A percentile compares a stretch with the other conserved stretches of the same genome.
These are phyloP conservation scores for Zopfochytrium polystomum DNA, from an alignment of 371 early-diverging fungal genomes.

Conservation along the genomic window DNA sequence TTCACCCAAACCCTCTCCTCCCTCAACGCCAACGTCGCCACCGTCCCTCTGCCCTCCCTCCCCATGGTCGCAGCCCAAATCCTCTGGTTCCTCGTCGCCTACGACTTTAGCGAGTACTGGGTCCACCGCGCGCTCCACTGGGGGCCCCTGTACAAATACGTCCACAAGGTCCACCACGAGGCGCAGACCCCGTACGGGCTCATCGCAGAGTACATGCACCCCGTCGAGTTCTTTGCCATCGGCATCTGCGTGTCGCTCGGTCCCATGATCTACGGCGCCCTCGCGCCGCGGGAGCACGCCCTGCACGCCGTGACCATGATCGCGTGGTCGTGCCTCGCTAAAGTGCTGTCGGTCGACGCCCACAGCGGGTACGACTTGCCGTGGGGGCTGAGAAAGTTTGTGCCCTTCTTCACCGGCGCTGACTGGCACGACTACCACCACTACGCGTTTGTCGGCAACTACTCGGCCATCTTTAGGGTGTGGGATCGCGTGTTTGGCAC, in stretches of 20 bases:
- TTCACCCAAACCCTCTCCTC: too few relatives aligned
- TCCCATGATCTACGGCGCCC: slow-evolving; percentile 25
- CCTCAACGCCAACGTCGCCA: too few relatives aligned
- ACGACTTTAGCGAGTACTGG: slow-evolving; percentile 51
- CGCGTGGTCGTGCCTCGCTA: slow-evolving; percentile 61
- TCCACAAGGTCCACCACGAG: slow-evolving; percentile 93
- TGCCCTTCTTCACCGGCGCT: slow-evolving; percentile 46
- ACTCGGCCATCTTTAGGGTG: slow-evolving; percentile 40
- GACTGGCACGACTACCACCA: slow-evolving; percentile 53
- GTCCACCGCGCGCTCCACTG: slow-evolving; percentile 83
- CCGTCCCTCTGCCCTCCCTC: slow-evolving; percentile 11
- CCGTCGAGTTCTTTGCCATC: slow-evolving; percentile 30
- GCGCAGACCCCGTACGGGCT: slow-evolving; percentile 84
- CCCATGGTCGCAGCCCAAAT: slow-evolving; percentile 51
- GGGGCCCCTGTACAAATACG: too few relatives aligned
- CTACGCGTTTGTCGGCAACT: slow-evolving; percentile 46
- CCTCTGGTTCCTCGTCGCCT: slow-evolving; percentile 73
- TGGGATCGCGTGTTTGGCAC: slow-evolving; percentile 49
- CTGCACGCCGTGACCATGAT: slow-evolving; percentile 77
- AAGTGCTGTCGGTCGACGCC: slow-evolving; percentile 72
- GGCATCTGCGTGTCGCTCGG: slow-evolving; percentile 41
- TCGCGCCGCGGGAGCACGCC: too few relatives aligned
- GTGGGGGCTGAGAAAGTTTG: too few relatives aligned
- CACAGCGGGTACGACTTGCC: slow-evolving; percentile 94
- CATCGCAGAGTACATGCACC: slow-evolving; percentile 36